Evolutionary conservation across 768 basidiomycete genomes (phyloP).

Genomic region (Mycena epipterygia): DNA sequence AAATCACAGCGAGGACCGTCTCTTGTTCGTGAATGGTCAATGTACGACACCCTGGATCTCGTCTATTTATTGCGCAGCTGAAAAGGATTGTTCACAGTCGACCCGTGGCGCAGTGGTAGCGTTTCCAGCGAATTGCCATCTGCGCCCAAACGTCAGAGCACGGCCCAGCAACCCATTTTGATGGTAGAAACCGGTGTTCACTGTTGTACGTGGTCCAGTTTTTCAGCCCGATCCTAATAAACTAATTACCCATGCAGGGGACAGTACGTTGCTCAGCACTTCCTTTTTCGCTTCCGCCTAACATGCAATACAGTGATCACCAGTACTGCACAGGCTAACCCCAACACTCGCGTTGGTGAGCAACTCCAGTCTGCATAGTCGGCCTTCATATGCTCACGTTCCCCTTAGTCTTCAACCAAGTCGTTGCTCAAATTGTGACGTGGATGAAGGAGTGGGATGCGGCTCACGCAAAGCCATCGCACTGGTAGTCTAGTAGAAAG

Average conservation of each 20-base stretch:
- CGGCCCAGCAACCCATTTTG: slow-evolving; percentile 24
- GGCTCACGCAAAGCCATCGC: neutral
- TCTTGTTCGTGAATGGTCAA: slow-evolving; percentile 30
- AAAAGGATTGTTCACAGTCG: slow-evolving; percentile 9
- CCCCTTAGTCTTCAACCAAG: slow-evolving; percentile 27
- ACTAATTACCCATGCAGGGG: slow-evolving; percentile 24
- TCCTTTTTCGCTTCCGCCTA: neutral
- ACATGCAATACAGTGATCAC: slow-evolving; percentile 26
- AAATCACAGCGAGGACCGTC: slow-evolving; percentile 7
- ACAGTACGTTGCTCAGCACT: slow-evolving; percentile 15
- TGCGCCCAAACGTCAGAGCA: slow-evolving; percentile 21
- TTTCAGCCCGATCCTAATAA: neutral
- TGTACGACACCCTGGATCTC: neutral
- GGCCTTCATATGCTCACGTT: neutral
- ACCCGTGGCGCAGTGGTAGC: slow-evolving; percentile 25
- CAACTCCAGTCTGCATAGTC: neutral
- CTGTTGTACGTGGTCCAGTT: slow-evolving; percentile 22
- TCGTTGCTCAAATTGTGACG: slow-evolving; percentile 24
- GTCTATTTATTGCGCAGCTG: neutral
- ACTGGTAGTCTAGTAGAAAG: neutral
- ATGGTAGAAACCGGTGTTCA: slow-evolving; percentile 32
- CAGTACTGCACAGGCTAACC: slow-evolving; percentile 25
- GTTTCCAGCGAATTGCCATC: slow-evolving; percentile 21
- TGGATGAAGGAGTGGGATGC: slow-evolving; percentile 33
- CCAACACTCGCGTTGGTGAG: slow-evolving; percentile 29